Conservation (phyloP, 2,329 filamentous ascomycete genomes). For the Alternaria postmessia region DNA sequence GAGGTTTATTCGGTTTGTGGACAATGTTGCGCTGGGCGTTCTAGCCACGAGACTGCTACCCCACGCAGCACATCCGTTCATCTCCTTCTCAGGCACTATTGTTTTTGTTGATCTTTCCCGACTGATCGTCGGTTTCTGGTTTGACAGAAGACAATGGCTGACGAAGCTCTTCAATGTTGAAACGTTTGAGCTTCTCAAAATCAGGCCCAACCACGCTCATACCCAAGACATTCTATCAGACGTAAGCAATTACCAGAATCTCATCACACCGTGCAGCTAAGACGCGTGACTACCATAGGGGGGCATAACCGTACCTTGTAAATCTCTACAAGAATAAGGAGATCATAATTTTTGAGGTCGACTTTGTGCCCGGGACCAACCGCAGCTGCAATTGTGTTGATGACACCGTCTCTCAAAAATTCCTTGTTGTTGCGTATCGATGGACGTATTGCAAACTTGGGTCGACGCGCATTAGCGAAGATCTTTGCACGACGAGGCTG, state of each 20-base stretch:
- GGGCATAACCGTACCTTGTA: slow-evolving; percentile 71
- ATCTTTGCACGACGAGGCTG: slow-evolving; percentile 15
- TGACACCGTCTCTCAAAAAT: slow-evolving; percentile 73
- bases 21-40: slow-evolving; percentile 11
- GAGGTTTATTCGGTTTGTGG: slow-evolving; percentile 26
- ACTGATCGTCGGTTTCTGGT: slow-evolving; percentile 7
- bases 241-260: slow-evolving; percentile 30
- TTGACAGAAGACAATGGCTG: slow-evolving; percentile 50
- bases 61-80: slow-evolving; percentile 3
- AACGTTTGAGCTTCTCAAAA: slow-evolving; percentile 78
- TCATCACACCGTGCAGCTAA: slow-evolving; percentile 6
- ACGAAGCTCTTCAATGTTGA: slow-evolving; percentile 80
- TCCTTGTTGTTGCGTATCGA: slow-evolving; percentile 76
- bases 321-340: slow-evolving; percentile 80
- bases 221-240: slow-evolving; percentile 71
- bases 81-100: slow-evolving; percentile 20
- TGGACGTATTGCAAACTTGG: slow-evolving; percentile 83
- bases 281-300: slow-evolving; percentile 18
- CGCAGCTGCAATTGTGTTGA: slow-evolving; percentile 72
- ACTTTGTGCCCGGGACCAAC: slow-evolving; percentile 76
- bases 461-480: slow-evolving; percentile 27
- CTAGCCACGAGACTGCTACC: slow-evolving; percentile 7
- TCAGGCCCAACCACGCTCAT: slow-evolving; percentile 80
- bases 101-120: slow-evolving; percentile 8
- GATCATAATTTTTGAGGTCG: slow-evolving; percentile 78